These are phyloP conservation scores for Pyronema domesticum DNA, from an alignment of 495 filamentous ascomycete genomes.

Conservation along the genomic window DNA sequence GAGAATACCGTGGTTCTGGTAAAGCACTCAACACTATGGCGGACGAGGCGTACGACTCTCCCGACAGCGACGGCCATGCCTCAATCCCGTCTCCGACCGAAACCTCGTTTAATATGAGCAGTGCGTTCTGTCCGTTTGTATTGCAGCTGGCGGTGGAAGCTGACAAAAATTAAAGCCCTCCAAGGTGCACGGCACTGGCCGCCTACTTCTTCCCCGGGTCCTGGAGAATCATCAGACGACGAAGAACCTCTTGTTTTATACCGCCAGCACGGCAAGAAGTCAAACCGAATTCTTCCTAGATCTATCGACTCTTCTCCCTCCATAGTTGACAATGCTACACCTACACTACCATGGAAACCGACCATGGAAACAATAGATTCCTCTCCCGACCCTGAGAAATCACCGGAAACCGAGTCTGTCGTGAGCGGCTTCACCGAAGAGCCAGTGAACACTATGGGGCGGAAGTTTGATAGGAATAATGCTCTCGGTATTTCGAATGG, in stretches of 20 bases:
- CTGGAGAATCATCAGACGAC: not conserved
- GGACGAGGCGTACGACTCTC: constrained; percentile 22
- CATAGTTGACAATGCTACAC: too few relatives aligned
- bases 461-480: too few relatives aligned
- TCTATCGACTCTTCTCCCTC: not conserved
- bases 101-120: constrained; percentile 20
- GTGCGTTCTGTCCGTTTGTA: constrained; percentile 5
- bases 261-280: not conserved
- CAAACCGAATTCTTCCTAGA: not conserved
- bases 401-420: too few relatives aligned
- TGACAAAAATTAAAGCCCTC: not conserved
- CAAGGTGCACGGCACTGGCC: constrained; percentile 1
- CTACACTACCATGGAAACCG: too few relatives aligned
- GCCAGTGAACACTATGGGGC: too few relatives aligned
- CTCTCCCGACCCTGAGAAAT: too few relatives aligned
- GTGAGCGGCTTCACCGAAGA: too few relatives aligned
- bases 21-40: constrained; percentile 4
- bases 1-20: not conserved
- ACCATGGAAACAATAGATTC: too few relatives aligned
- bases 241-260: constrained; percentile 2
- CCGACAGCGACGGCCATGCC: constrained; percentile 23
- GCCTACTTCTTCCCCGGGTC: constrained; percentile 5
- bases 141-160: not conserved
- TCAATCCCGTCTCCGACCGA: constrained; percentile 22
- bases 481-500: too few relatives aligned